Evolutionary conservation across 495 filamentous ascomycete genomes (phyloP).

Genomic region (Tuber brumale): DNA sequence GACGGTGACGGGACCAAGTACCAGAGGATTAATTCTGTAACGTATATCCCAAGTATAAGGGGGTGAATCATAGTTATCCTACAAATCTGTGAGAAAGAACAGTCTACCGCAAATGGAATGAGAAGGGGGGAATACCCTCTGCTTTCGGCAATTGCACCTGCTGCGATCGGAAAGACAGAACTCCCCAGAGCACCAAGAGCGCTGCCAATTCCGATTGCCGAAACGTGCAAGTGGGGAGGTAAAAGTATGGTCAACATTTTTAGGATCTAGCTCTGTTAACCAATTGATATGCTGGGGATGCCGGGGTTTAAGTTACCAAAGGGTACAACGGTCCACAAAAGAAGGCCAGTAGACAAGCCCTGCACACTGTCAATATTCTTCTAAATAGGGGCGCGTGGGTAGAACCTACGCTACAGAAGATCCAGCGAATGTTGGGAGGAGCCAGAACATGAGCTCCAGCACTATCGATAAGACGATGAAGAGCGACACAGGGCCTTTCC

Average conservation of each 20-base stretch:
- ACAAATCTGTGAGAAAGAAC: neutral
- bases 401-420: neutral
- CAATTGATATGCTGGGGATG: neutral
- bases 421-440: neutral
- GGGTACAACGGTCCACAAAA: neutral
- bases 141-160: neutral
- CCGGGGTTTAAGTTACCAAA: neutral
- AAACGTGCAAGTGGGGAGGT: neutral
- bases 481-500: neutral
- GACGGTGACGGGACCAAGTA: neutral
- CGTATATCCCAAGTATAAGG: neutral
- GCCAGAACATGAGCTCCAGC: neutral
- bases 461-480: neutral
- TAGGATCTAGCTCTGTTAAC: neutral
- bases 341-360: neutral
- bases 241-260: neutral
- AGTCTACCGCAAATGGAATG: neutral
- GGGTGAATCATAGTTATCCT: neutral
- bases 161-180: neutral
- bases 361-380: neutral
- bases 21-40: neutral
- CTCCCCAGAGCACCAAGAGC: neutral
- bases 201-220: neutral
- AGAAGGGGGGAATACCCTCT: neutral
- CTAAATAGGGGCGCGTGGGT: neutral